Conservation (phyloP, 116 monocot species). For the Trichopus zeylanicus region DNA sequence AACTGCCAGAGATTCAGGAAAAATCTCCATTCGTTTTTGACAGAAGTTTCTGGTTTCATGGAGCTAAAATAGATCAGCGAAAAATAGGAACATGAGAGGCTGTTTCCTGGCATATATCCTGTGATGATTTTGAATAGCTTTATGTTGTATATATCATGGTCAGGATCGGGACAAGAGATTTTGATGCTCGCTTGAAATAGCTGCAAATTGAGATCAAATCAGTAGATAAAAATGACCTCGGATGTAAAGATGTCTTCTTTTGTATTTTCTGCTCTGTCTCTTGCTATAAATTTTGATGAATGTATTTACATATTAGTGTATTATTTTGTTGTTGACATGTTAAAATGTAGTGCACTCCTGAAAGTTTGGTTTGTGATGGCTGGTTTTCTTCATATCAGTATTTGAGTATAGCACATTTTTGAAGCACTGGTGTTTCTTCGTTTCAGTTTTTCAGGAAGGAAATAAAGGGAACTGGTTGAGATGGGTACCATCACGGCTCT, state of each 20-base stretch:
- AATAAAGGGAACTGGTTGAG: too few species aligned
- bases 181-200: too few species aligned
- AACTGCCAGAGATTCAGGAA: constrained; percentile 72
- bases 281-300: neutral
- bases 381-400: too few species aligned
- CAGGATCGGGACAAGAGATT: too few species aligned
- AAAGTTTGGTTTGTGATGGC: too few species aligned
- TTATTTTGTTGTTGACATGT: too few species aligned
- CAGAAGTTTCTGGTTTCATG: constrained; percentile 59
- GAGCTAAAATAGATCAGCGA: constrained; percentile 35
- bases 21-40: constrained; percentile 59
- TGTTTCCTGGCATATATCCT: neutral
- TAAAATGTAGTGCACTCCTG: too few species aligned
- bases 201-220: neutral
- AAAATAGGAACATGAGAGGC: neutral
- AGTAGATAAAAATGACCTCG: neutral
- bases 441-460: too few species aligned
- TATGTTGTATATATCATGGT: neutral
- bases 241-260: neutral
- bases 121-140: neutral
- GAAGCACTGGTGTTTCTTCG: too few species aligned
- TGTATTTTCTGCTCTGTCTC: neutral
- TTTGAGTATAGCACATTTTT: too few species aligned
- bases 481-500: too few species aligned
- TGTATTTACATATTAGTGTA: neutral